phyloP scores from a whole-genome alignment of 192 early-diverging fungal species.

The Endogone sp. region DNA sequence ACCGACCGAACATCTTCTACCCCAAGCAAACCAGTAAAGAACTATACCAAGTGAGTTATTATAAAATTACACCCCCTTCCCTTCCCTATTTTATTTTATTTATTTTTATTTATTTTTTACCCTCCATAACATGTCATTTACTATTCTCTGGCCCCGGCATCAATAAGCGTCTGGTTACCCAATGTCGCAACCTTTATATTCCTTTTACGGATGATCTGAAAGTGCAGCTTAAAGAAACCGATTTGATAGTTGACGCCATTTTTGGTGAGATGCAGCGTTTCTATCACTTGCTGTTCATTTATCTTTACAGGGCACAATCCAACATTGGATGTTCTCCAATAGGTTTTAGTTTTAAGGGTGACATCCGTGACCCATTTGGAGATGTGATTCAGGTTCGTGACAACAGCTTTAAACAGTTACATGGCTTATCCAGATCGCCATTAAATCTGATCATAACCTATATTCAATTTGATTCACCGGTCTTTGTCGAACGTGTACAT shows the following conservation, averaged over 20 bases:
- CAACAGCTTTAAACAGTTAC: constrained; percentile 19
- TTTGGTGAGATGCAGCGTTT: constrained; percentile 75
- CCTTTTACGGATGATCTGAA: constrained; percentile 47
- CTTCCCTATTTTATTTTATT: too few relatives aligned
- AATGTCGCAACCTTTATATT: constrained; percentile 65
- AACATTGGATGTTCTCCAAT: background rate
- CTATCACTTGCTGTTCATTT: background rate
- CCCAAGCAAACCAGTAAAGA: constrained; percentile 74
- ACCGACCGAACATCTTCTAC: constrained; percentile 71
- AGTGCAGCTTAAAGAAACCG: constrained; percentile 34
- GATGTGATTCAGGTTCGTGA: constrained; percentile 48
- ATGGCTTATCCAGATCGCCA: too few relatives aligned
- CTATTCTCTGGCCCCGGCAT: too few relatives aligned
- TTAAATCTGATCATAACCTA: too few relatives aligned
- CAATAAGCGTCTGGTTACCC: constrained; percentile 56
- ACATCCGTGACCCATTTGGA: constrained; percentile 73
- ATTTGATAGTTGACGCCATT: constrained; percentile 81
- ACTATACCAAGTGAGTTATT: constrained; percentile 52
- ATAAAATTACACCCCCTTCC: background rate
- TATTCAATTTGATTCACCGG: too few relatives aligned
- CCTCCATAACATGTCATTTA: too few relatives aligned
- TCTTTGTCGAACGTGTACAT: background rate
- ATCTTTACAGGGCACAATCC: background rate
- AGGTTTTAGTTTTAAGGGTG: constrained; percentile 86
- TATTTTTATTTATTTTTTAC: too few relatives aligned